These are phyloP conservation scores for Phaeosphaeria sp. DNA, from an alignment of 2,329 filamentous ascomycete species.

Conservation along the genomic window DNA sequence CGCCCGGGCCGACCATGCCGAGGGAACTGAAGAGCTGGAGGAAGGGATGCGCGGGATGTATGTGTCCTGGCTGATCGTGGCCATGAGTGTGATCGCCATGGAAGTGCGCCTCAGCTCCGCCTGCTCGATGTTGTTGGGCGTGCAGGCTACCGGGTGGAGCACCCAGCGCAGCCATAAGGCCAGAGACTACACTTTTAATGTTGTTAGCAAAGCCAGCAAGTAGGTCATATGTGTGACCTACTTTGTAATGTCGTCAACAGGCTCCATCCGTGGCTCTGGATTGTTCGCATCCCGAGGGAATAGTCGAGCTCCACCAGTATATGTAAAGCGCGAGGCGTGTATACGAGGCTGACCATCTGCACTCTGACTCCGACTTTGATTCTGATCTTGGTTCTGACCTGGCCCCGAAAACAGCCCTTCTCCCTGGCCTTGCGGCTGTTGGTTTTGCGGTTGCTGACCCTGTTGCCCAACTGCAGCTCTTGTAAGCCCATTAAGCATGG, in stretches of 20 bases:
- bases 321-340: constrained; percentile 35
- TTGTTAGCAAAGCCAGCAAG: constrained; percentile 19
- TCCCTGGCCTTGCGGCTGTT: constrained; percentile 23
- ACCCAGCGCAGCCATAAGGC: constrained; percentile 43
- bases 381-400: constrained; percentile 8
- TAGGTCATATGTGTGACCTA: constrained; percentile 49
- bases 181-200: constrained; percentile 35
- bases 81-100: constrained; percentile 12
- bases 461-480: constrained; percentile 36
- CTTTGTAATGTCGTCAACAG: constrained; percentile 53
- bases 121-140: constrained; percentile 13
- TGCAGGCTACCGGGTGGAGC: constrained; percentile 28
- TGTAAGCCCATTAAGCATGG: constrained; percentile 55
- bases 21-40: constrained; percentile 52
- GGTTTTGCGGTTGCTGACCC: constrained; percentile 15
- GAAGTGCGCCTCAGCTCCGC: constrained; percentile 11
- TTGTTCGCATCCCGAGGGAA: constrained; percentile 59
- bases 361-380: constrained; percentile 21
- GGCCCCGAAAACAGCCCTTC: constrained; percentile 21
- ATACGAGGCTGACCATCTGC: constrained; percentile 17
- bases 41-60: constrained; percentile 44
- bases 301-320: constrained; percentile 47
- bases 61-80: constrained; percentile 8
- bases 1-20: constrained; percentile 41
- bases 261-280: constrained; percentile 56